Base-by-base conservation (phyloP, 2,329 filamentous ascomycete species). In the Scytalidium sp. region DNA sequence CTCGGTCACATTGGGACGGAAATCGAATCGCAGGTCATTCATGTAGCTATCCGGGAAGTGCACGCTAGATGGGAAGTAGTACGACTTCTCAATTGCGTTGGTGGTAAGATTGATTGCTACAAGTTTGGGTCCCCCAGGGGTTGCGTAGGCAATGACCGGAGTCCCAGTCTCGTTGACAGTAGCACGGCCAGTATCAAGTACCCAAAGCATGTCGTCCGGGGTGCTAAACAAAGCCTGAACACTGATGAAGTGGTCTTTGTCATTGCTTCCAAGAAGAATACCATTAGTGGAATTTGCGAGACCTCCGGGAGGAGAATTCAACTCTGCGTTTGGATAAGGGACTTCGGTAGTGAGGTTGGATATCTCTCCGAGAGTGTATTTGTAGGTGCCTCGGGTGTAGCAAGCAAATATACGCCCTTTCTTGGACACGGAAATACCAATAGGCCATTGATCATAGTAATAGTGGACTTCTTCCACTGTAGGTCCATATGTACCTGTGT, bases 381-480 rank as follows among this genome's bases (percentile, higher is more conserved):
- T 21, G 53, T 75, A 74, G 21, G 61, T 59, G 11, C 73, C 74
- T 7, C 74, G 69, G 3, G 73, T 75, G 56, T 75, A 75, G 41
- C 66, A 71, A 15, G 69, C 64, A 52, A 75, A 75, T 32, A 74
- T 61, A 9, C 71, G 63, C n/a, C 70, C 70, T 21, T 62, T 64
- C 13, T 64, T 70, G 1, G 70, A 71, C 2, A 72, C 66, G 15
- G 72, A 70, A 7, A 75, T 66, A 4, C 72, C 72, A 19, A 73
- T 73, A 1, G 71, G 72, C 71, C 69, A 74, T 56, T 74, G 69
- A 22, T 70, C 68, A 49, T 73, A 73, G 57, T 68, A 76, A 56
- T 75, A 76, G 55, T 77, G 72, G 32, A 70, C 69, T 53, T 77
- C 73, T 54, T 78, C 75, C 3, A 78, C 60, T 2, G 63, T 54